Percentiles rank a stretch among this genome's conserved stretches.
phyloP scores from a whole-genome alignment of 345 rosid genomes.

The sweet orange (Citrus sinensis) region DVS_A1.0 CM039169.1:29989001-29989500 shows the following conservation, averaged over 20 bases:
- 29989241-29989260: neutral
- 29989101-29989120: neutral
- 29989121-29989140: neutral
- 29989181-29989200: neutral
- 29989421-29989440: neutral
- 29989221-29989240: neutral
- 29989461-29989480: neutral
- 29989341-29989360: neutral
- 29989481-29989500: no score
- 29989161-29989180: no score
- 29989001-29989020: neutral
- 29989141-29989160: neutral
- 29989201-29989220: neutral
- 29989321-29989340: neutral
- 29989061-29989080: neutral
- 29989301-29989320: neutral
- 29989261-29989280: neutral
- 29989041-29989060: neutral
- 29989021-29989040: neutral
- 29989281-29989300: neutral
- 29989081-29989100: slow-evolving; percentile 1
- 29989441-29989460: neutral
- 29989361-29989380: neutral
- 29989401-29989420: neutral
- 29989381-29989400: neutral